Base-by-base conservation (phyloP, 768 basidiomycete species). In the Strobilomyces dryophilus region DNA sequence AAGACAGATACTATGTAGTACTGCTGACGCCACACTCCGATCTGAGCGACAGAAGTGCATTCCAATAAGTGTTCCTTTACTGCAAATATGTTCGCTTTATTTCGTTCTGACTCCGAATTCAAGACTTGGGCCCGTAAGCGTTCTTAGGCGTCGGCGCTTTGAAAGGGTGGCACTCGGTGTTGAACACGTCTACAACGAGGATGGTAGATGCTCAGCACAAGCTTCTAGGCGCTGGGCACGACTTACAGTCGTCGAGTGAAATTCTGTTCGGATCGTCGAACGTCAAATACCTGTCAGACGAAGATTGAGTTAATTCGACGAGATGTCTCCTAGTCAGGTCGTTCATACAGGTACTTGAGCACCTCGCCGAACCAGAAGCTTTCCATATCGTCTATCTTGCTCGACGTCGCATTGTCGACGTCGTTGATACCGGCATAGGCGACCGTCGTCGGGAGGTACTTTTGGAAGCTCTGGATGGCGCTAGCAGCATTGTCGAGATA, bases 301-400 rank as follows among this genome's bases (percentile, higher is more conserved):
- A 34, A 1, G 3, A 20, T 18, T 14, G 26, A 26, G 32, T 47
- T 1, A 12, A 8, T 12, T 21, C 4, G n/a, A 47, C 15, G n/a
- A 37, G 17, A 10, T 31, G 12, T 15, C 5, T 11, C 20, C 18
- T 11, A n/a, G 26, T 9, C 12, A 37, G 45, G 18, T 36, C 11
- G 62, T 63, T 64, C 61, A 10, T 49, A 88, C 83, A 89, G 59
- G 62, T 90, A 89, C 66, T 89, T 89, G 63, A 89, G 68, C 39
- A 85, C 84, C 71, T 91, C 89, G 0, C 83, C 85, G 55, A 86
- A 89, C 66, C 76, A 77, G 67, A 82, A 91, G 57, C 83, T 87
- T 67, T 83, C 76, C 59, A 78, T 85, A 53, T 84, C 81, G 58
- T 89, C 80, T 17, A 83, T 75, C 59, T 75, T 66, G 7, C 59